These are phyloP conservation scores for Luvunga scandens DNA, from an alignment of 345 rosid genomes.

Conservation along the genomic window DNA sequence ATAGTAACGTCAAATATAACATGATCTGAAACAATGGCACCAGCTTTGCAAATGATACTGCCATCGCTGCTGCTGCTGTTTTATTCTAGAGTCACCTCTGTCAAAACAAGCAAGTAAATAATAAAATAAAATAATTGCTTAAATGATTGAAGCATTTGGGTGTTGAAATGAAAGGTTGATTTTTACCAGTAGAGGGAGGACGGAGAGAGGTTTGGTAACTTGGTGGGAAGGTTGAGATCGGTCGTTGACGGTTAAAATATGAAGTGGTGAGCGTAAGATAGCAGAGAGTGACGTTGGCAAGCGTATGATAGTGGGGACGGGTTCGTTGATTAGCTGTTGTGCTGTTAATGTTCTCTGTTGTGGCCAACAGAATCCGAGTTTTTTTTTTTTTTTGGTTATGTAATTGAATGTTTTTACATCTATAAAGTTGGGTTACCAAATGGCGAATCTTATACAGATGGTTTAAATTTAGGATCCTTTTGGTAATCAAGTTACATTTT, in stretches of 20 bases:
- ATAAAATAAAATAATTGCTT: neutral
- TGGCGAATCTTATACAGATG: too few relatives aligned
- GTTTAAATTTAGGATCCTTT: too few relatives aligned
- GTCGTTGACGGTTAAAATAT: neutral
- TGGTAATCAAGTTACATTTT: too few relatives aligned
- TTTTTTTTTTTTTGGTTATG: neutral
- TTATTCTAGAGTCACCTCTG: neutral
- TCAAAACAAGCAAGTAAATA: neutral
- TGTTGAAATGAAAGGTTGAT: neutral
- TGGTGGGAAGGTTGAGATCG: neutral
- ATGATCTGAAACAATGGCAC: neutral
- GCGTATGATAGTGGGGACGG: neutral
- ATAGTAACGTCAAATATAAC: neutral
- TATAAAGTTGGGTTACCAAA: neutral
- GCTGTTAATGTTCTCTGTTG: too few relatives aligned
- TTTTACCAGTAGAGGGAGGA: neutral
- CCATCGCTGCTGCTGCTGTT: conserved; percentile 1
- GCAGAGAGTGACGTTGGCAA: neutral
- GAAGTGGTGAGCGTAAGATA: neutral
- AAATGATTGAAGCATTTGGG: neutral
- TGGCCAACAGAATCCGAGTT: neutral
- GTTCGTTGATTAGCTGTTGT: neutral
- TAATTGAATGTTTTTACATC: neutral
- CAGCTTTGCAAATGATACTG: neutral
- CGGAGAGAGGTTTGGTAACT: too few relatives aligned